Evolutionary conservation across 257 asterid genomes (phyloP).

Genomic region (Lycium ferocissimum): DNA sequence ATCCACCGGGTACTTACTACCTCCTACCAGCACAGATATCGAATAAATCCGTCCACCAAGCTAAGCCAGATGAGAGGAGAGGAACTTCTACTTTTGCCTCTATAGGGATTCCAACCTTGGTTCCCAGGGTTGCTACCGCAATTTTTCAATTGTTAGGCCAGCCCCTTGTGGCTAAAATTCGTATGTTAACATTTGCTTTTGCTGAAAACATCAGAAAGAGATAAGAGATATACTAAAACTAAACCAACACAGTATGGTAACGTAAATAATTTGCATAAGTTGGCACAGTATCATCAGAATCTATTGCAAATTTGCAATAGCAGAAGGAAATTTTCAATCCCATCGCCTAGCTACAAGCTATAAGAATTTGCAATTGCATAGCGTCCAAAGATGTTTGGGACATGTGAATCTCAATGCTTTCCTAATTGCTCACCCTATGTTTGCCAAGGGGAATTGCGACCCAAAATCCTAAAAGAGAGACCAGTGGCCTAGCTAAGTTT

Average conservation of each 20-base stretch:
- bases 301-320: background rate
- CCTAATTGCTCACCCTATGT: background rate
- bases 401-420: constrained; percentile 16
- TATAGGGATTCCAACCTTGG: background rate
- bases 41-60: background rate
- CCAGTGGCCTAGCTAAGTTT: background rate
- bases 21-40: background rate
- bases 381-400: background rate
- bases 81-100: background rate
- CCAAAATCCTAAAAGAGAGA: background rate
- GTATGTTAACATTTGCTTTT: constrained; percentile 15
- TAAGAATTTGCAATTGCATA: constrained; percentile 1
- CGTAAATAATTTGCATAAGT: background rate
- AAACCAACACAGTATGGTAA: background rate
- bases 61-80: background rate
- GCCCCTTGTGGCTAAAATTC: constrained; percentile 11
- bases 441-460: background rate
- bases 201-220: background rate
- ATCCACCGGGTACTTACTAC: constrained; percentile 5
- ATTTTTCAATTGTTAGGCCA: background rate
- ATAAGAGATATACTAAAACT: background rate
- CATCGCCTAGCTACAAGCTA: background rate
- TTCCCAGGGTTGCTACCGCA: background rate
- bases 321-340: background rate
- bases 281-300: background rate